These are phyloP conservation scores for Amylostereum areolatum DNA, from an alignment of 1,284 basidiomycete genomes.

Conservation along the genomic window DNA sequence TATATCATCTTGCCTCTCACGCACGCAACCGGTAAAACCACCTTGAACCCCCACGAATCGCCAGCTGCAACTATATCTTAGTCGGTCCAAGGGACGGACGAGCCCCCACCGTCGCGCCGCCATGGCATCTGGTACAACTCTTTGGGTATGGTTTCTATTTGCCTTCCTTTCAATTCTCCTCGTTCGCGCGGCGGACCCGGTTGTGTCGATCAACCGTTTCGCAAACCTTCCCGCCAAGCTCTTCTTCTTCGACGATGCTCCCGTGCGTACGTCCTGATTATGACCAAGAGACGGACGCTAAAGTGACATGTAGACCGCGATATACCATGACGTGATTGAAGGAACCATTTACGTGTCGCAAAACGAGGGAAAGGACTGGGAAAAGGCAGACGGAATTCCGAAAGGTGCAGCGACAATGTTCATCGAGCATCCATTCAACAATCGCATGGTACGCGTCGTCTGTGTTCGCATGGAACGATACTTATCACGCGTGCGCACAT, in stretches of 20 bases:
- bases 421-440: conserved; percentile 85
- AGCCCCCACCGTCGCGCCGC: too few species aligned
- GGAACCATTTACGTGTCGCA: conserved; percentile 74
- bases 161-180: conserved; percentile 21
- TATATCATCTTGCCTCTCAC: too few species aligned
- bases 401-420: conserved; percentile 64
- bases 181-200: conserved; percentile 32
- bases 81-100: too few species aligned
- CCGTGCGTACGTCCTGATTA: conserved; percentile 40
- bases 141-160: conserved; percentile 14
- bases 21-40: too few species aligned
- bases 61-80: too few species aligned
- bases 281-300: too few species aligned
- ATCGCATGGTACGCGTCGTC: conserved; percentile 48
- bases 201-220: conserved; percentile 44
- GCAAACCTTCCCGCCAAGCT: conserved; percentile 75
- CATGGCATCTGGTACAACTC: too few species aligned
- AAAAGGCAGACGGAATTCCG: conserved; percentile 54
- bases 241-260: conserved; percentile 91
- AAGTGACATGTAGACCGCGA: conserved; percentile 61
- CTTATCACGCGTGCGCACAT: not conserved
- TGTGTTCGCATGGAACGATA: not conserved
- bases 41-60: too few species aligned
- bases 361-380: conserved; percentile 91
- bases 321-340: conserved; percentile 76